Percentiles rank a stretch among this genome's conserved stretches.
phyloP scores from a whole-genome alignment of 345 rosid species.

The Raphanus raphanistrum region DNA sequence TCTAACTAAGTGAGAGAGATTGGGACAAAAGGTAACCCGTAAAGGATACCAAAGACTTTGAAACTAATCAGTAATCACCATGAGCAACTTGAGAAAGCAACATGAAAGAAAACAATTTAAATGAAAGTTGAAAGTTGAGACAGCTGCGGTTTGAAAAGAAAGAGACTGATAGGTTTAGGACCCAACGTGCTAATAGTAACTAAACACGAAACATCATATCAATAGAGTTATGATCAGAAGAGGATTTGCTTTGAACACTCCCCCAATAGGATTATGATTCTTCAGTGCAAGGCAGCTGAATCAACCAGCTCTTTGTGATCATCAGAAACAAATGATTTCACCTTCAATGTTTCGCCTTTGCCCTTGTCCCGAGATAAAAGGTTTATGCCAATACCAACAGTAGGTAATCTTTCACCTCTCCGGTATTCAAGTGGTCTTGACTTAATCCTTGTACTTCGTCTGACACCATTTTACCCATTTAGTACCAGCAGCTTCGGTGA shows the following conservation, averaged over 20 bases:
- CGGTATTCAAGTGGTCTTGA: slow-evolving; percentile 88
- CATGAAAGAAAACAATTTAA: not conserved
- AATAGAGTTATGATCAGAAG: not conserved
- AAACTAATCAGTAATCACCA: not conserved
- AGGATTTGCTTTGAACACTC: not conserved
- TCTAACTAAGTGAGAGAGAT: not conserved
- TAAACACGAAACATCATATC: not conserved
- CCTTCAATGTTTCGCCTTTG: no score
- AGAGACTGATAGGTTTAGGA: slow-evolving; percentile 16
- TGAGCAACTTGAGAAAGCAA: not conserved
- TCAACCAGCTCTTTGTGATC: slow-evolving; percentile 63
- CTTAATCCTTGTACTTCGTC: slow-evolving; percentile 83
- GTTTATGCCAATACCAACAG: no score
- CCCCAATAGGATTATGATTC: slow-evolving; percentile 3
- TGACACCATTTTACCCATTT: slow-evolving; percentile 51
- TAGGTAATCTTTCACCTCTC: slow-evolving; percentile 76
- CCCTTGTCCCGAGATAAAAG: no score
- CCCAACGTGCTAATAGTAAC: not conserved
- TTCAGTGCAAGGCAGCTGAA: slow-evolving; percentile 54
- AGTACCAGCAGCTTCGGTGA: slow-evolving; percentile 58
- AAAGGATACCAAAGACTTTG: slow-evolving; percentile 6
- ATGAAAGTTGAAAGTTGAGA: not conserved
- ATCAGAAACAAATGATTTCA: slow-evolving; percentile 45
- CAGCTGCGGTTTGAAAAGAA: slow-evolving; percentile 5
- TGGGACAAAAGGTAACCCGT: not conserved